Base-by-base conservation (phyloP, 805 yeast species). In the Lachancea mirantina region DNA sequence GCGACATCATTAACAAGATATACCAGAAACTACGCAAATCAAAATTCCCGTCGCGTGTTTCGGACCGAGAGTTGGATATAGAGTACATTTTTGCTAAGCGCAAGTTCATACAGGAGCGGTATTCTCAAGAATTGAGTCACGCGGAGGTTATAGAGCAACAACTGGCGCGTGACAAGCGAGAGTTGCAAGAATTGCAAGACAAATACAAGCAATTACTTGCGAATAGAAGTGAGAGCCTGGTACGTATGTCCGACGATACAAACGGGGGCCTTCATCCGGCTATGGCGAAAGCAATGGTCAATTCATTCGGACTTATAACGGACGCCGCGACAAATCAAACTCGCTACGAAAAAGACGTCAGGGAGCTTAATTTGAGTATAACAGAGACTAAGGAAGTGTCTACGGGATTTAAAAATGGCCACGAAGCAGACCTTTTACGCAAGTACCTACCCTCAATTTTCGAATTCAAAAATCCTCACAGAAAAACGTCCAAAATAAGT, bases 41-140 rank as follows among this genome's bases (percentile, higher is more conserved):
- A 4, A 39, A 41, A n/a, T 40, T 56, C 14, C 61, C 61, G 2
- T 40, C 48, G 2, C 39, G 43, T 26, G 34, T 48, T 10, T 27
- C 33, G 17, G 47, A 47, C 6, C 41, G 42, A 6, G 58, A 55
- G 26, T 22, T 53, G 23, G 55, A 55, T 32, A 45, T 50, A 5
- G 60, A 55, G 26, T 52, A 50, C 28, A 44, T 55, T 11, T 52
- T 47, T 33, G 46, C 55, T 14, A 57, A 55, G 34, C 43, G 60
- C 14, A 38, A 45, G 20, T 48, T 39, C 26, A 47, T 57, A 9
- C 58, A 55, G 31, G 37, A 43, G 14, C 41, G 42, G 5, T 46
- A 45, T 32, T 36, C 46, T 1, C 40, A 41, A 11, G 57, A 54
- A 30, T 28, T 48, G 30, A 33, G 32, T 14, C 44, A 41, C 22